phyloP scores from a whole-genome alignment of 176 grass and related monocot genomes.

The Rhipidocladum racemiflorum region DNA sequence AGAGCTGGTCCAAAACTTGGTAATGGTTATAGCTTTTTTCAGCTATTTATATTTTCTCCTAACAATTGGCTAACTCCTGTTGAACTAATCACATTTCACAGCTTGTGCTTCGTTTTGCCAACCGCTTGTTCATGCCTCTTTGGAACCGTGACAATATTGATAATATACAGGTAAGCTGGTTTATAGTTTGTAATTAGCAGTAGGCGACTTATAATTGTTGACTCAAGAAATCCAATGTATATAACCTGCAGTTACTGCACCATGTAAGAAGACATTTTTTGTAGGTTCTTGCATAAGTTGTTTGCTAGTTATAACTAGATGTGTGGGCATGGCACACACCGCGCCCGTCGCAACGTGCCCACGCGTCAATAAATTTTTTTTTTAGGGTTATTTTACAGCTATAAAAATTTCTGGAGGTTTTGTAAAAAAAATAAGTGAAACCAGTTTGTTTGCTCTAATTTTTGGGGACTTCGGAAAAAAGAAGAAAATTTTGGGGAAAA shows the following conservation, averaged over 20 bases:
- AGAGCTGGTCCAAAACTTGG: constrained; percentile 95
- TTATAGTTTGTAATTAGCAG: constrained; percentile 18
- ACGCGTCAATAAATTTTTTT: too few species aligned
- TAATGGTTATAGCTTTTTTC: constrained; percentile 37
- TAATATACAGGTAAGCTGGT: constrained; percentile 75
- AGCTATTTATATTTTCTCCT: constrained; percentile 8
- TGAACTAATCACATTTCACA: constrained; percentile 37
- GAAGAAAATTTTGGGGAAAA: too few species aligned
- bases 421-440: too few species aligned
- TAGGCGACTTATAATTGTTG: constrained; percentile 11
- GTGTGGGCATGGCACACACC: too few species aligned
- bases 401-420: too few species aligned
- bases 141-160: constrained; percentile 95
- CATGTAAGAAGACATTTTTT: constrained; percentile 16
- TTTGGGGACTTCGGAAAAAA: too few species aligned
- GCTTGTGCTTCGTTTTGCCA: constrained; percentile 96
- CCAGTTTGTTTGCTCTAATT: too few species aligned
- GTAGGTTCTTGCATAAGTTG: constrained; percentile 7
- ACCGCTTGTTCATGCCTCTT: constrained; percentile 81
- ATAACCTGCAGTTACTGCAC: constrained; percentile 1
- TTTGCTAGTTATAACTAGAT: constrained; percentile 23
- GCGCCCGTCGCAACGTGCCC: too few species aligned
- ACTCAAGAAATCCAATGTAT: background rate
- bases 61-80: constrained; percentile 31
- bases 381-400: too few species aligned